Conservation (phyloP, 768 basidiomycete genomes). For the Russula earlei region DNA sequence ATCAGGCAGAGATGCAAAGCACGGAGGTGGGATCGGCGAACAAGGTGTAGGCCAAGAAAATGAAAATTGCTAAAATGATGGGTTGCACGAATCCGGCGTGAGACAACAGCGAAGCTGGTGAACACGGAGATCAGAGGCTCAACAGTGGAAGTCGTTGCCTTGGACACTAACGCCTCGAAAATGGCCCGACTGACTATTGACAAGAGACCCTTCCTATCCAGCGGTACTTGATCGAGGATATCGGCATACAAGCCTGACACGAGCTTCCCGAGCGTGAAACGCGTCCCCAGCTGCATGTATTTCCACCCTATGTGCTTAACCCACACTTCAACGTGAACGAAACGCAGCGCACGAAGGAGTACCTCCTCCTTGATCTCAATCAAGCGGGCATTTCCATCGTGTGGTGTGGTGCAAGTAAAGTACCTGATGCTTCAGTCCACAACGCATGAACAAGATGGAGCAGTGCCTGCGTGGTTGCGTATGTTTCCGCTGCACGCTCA, state of each 20-base stretch:
- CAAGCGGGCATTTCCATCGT: conserved; percentile 48
- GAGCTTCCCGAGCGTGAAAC: conserved; percentile 71
- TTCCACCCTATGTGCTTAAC: conserved; percentile 80
- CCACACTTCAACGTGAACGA: conserved; percentile 86
- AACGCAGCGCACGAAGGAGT: conserved; percentile 61
- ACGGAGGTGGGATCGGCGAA: conserved; percentile 57
- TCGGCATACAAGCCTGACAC: conserved; percentile 58
- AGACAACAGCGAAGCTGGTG: conserved; percentile 47
- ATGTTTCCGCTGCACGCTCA: conserved; percentile 62
- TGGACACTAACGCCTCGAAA: conserved; percentile 60
- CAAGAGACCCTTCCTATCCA: conserved; percentile 49
- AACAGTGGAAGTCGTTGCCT: conserved; percentile 71
- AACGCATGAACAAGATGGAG: conserved; percentile 69
- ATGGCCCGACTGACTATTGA: conserved; percentile 51
- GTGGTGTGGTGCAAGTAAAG: conserved; percentile 35
- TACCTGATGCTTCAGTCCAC: conserved; percentile 60
- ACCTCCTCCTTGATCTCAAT: conserved; percentile 79
- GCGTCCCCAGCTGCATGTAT: conserved; percentile 69
- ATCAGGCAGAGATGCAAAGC: conserved; percentile 55
- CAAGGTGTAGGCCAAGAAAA: conserved; percentile 53
- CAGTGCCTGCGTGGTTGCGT: conserved; percentile 75
- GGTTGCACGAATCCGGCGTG: conserved; percentile 49
- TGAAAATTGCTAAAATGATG: conserved; percentile 65
- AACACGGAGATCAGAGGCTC: conserved; percentile 70
- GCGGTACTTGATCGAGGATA: conserved; percentile 55